A percentile compares a stretch with the other conserved stretches of the same genome.
These are phyloP conservation scores for Aspergillus sp. DNA, from an alignment of 2,329 filamentous ascomycete species.

Conservation along the genomic window DNA sequence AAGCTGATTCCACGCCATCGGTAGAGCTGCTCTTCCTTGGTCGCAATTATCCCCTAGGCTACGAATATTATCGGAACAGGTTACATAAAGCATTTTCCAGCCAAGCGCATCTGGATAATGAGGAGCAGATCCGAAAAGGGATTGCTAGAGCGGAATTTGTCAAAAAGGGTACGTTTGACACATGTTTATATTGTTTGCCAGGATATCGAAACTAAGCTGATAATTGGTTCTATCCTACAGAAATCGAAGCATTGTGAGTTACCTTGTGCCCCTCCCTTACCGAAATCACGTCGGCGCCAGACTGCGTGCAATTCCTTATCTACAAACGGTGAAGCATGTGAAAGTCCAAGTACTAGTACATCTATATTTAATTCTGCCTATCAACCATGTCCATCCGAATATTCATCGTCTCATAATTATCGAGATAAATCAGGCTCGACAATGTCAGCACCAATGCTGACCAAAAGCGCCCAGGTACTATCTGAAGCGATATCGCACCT, in stretches of 20 bases:
- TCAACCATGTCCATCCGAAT: neutral
- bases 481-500: slow-evolving; percentile 82
- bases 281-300: no score
- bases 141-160: slow-evolving; percentile 83
- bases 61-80: slow-evolving; percentile 75
- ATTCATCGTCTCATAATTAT: slow-evolving; percentile 10
- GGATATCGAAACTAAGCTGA: neutral
- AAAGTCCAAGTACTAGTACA: neutral
- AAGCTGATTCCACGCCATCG: neutral
- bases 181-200: neutral
- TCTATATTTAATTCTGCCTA: neutral
- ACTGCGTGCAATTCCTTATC: neutral
- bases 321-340: neutral
- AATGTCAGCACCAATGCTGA: slow-evolving; percentile 22
- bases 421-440: neutral
- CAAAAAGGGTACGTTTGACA: slow-evolving; percentile 69
- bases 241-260: slow-evolving; percentile 86
- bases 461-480: slow-evolving; percentile 67
- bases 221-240: slow-evolving; percentile 48
- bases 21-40: slow-evolving; percentile 82
- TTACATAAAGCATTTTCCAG: slow-evolving; percentile 83
- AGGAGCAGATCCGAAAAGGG: slow-evolving; percentile 72
- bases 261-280: neutral
- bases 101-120: slow-evolving; percentile 69
- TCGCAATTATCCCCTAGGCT: slow-evolving; percentile 83